A percentile compares a stretch with the other conserved stretches of the same genome.
Conservation (phyloP, 2,329 filamentous ascomycete genomes). For the Aureobasidium sp. region DNA sequence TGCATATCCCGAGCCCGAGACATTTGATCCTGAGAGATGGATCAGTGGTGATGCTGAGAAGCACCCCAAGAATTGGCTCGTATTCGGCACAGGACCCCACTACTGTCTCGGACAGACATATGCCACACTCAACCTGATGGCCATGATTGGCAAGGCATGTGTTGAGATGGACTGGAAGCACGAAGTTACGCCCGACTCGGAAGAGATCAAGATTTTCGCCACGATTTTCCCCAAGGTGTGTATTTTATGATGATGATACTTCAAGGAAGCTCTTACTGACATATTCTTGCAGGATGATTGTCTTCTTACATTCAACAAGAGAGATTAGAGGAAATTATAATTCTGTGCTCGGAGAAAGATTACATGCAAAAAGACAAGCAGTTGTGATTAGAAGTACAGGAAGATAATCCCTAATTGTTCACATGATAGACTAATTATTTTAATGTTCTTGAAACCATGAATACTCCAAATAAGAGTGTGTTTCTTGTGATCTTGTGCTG, state of each 20-base stretch:
- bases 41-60: conserved; percentile 82
- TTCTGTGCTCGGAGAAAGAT: not conserved
- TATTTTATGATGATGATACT: conserved; percentile 16
- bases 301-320: conserved; percentile 13
- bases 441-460: not conserved
- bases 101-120: conserved; percentile 95
- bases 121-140: conserved; percentile 77
- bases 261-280: no score
- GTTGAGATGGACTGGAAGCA: conserved; percentile 66
- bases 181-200: conserved; percentile 69
- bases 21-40: conserved; percentile 86
- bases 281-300: conserved; percentile 10
- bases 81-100: conserved; percentile 87
- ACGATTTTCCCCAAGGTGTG: conserved; percentile 94
- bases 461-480: not conserved
- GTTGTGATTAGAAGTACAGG: not conserved
- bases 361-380: not conserved
- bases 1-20: conserved; percentile 81
- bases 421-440: conserved; percentile 7
- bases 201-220: conserved; percentile 97
- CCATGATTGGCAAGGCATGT: conserved; percentile 84
- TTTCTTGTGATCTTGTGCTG: not conserved
- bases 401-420: not conserved
- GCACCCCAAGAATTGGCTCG: conserved; percentile 91
- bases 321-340: not conserved